Conservation (phyloP, 2,329 filamentous ascomycete genomes). For the Aspergillus calidoustus region DNA sequence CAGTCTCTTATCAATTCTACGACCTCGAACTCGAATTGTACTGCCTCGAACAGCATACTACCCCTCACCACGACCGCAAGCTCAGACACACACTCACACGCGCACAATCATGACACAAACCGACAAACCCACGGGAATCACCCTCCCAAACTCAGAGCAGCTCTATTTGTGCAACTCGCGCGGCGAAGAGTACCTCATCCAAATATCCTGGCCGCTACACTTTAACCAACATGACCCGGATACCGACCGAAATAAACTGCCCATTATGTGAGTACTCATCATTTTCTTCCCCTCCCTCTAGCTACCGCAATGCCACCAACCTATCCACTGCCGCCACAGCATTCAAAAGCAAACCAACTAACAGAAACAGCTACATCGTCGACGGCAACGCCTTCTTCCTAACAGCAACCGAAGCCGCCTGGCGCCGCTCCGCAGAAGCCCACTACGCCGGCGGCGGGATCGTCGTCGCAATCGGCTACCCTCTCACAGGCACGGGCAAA, state of each 20-base stretch:
- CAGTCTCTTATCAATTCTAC: background rate
- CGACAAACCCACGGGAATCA: conserved; percentile 3
- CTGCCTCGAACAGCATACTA: background rate
- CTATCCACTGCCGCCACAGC: too few species aligned
- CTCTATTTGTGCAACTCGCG: conserved; percentile 22
- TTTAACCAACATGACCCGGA: conserved; percentile 16
- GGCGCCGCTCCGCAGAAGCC: conserved; percentile 24
- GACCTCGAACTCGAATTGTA: background rate
- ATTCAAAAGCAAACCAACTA: too few species aligned
- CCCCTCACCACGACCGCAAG: background rate
- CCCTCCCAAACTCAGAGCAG: conserved; percentile 24
- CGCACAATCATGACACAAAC: conserved; percentile 6
- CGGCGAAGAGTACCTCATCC: conserved; percentile 24
- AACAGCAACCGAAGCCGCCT: conserved; percentile 28
- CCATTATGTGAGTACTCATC: background rate
- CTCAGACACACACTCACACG: background rate
- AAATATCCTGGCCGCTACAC: conserved; percentile 29
- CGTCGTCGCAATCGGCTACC: conserved; percentile 30
- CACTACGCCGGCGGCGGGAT: conserved; percentile 24
- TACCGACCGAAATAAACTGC: conserved; percentile 2
- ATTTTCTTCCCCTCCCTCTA: background rate
- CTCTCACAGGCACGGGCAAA: conserved; percentile 15
- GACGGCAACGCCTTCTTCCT: conserved; percentile 31
- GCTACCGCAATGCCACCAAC: background rate
- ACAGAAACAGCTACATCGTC: conserved; percentile 26